Evolutionary conservation across 1,139 yeast species (phyloP).

Genomic region (Geotrichum candidum): DNA sequence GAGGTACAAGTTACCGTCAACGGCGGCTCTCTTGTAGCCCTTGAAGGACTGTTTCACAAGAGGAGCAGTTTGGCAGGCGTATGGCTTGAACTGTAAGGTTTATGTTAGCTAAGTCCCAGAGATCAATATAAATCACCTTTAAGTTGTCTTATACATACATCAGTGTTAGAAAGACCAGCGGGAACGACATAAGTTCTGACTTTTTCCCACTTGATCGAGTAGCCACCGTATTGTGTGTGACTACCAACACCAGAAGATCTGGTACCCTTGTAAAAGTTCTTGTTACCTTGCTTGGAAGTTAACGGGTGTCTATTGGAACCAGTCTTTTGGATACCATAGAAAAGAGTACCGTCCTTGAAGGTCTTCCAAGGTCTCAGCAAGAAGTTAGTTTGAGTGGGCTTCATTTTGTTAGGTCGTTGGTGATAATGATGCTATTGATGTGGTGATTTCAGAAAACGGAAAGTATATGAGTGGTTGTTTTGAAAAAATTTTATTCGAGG

Average conservation of each 20-base stretch:
- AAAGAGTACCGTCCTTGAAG: conserved; percentile 72
- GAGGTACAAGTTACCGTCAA: conserved; percentile 68
- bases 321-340: conserved; percentile 68
- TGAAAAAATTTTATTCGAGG: not conserved
- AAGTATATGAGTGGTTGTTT: conserved; percentile 6
- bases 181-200: conserved; percentile 93
- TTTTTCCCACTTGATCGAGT: conserved; percentile 71
- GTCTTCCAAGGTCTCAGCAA: conserved; percentile 83
- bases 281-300: conserved; percentile 91
- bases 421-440: not conserved
- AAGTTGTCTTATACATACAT: conserved; percentile 19
- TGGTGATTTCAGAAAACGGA: not conserved
- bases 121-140: not conserved
- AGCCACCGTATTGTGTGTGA: conserved; percentile 67
- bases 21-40: conserved; percentile 67
- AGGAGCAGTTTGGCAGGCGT: conserved; percentile 68
- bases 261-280: conserved; percentile 91
- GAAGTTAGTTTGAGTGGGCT: conserved; percentile 32
- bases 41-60: conserved; percentile 58
- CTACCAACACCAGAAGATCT: conserved; percentile 90
- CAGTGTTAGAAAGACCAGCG: conserved; percentile 35
- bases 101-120: conserved; percentile 21
- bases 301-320: conserved; percentile 83
- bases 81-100: conserved; percentile 51
- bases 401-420: conserved; percentile 27